phyloP scores from a whole-genome alignment of 2,329 filamentous ascomycete genomes.

The Diaporthe vexans region DNA sequence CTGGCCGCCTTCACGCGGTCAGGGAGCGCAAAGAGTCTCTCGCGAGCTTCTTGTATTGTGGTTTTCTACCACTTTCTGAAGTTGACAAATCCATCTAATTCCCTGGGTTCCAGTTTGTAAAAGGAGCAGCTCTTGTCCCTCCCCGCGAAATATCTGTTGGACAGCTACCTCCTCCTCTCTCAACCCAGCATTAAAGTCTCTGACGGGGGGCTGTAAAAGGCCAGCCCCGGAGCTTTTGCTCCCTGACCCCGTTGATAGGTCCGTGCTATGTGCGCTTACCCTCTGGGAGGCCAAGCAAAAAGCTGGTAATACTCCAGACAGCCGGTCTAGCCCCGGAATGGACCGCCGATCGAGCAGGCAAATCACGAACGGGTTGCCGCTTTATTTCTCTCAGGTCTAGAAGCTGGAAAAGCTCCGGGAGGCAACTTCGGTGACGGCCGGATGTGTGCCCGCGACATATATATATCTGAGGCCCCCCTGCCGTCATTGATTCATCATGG shows the following conservation, averaged over 20 bases:
- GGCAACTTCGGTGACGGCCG: background rate
- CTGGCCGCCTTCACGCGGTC: background rate
- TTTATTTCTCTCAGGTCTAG: background rate
- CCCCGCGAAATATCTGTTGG: constrained; percentile 39
- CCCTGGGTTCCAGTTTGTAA: background rate
- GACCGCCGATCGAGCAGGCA: constrained; percentile 36
- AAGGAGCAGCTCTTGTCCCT: background rate
- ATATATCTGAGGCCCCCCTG: background rate
- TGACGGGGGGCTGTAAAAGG: constrained; percentile 41
- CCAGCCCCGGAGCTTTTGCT: constrained; percentile 53
- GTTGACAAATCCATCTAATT: constrained; percentile 17
- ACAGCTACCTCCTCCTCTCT: constrained; percentile 47
- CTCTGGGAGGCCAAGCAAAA: constrained; percentile 29
- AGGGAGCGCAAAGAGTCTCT: background rate
- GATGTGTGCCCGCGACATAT: background rate
- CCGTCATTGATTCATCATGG: constrained; percentile 13
- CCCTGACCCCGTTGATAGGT: constrained; percentile 50
- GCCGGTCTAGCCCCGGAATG: constrained; percentile 6
- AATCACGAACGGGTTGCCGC: constrained; percentile 18
- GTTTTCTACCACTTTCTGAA: constrained; percentile 22
- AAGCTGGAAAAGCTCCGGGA: background rate
- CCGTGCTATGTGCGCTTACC: constrained; percentile 45
- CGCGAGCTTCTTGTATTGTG: constrained; percentile 7
- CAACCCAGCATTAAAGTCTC: constrained; percentile 19
- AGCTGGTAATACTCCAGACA: constrained; percentile 29